Base-by-base conservation (phyloP, 2,329 filamentous ascomycete species). In the Talaromyces sp. region DNA sequence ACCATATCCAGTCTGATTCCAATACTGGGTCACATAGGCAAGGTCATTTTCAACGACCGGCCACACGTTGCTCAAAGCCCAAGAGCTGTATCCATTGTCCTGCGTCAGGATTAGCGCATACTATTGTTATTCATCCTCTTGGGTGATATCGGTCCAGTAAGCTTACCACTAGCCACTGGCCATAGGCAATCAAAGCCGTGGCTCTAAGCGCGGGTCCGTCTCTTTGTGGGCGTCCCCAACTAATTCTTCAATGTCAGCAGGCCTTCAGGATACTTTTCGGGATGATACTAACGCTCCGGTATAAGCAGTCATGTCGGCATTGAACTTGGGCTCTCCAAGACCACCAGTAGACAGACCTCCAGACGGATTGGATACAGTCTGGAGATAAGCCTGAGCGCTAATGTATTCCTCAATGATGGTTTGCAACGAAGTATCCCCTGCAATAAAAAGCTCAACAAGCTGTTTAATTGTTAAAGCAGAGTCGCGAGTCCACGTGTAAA, bases 401-500 rank as follows among this genome's bases (percentile, higher is more conserved):
- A 92, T 86, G 72, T 88, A 93, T 70, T 90, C 82, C 69, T 91
- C 82, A 64, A 93, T 88, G 61, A 82, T 76, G n/a, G 76, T 78
- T 72, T 89, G 86, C 33, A 92, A 78, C 33, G 78, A 78, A 2
- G 80, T 77, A 69, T 89, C 84, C 54, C 88, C 90, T 58, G 78
- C 79, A 65, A 87, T 80, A 72, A 92, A 88, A n/a, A 84, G 82
- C 69, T 93, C 90, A 9, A 90, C 82, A 24, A 93, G 78, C 57
- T 82, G 81, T 78, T 91, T 91, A 78, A 90, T 86, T 6, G 87
- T 87, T 39, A 93, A 82, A 31, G 88, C 88, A 22, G 88, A 84
- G 74, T 93, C 90, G 73, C 90, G 82, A 5, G 88, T 92, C 90
- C 90, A 93, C 1, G 89, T 91, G 73, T 87, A 93, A 73, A 85